These are phyloP conservation scores for Pleurotus platypus DNA, from an alignment of 768 basidiomycete genomes.

Conservation along the genomic window DNA sequence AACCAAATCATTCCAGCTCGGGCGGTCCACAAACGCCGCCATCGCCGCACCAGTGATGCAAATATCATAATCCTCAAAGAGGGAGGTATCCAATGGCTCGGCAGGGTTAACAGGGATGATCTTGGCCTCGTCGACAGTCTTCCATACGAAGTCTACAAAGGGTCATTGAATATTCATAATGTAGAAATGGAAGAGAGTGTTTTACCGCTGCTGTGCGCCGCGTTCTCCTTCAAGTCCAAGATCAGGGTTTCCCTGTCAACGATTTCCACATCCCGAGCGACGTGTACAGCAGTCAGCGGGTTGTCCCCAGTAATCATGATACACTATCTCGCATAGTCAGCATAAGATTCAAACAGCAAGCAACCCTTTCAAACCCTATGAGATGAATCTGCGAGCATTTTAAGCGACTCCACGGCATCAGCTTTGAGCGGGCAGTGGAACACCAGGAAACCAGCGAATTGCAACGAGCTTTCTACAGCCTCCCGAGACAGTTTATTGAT, in stretches of 20 bases:
- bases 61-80: slow-evolving; percentile 90
- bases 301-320: slow-evolving; percentile 99
- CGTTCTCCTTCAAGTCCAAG: slow-evolving; percentile 83
- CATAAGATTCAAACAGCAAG: too few species aligned
- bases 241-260: slow-evolving; percentile 94
- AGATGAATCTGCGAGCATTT: slow-evolving; percentile 94
- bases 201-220: slow-evolving; percentile 65
- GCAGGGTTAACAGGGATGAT: slow-evolving; percentile 82
- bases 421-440: slow-evolving; percentile 97
- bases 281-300: slow-evolving; percentile 93
- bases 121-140: slow-evolving; percentile 88
- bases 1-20: slow-evolving; percentile 78
- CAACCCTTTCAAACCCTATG: slow-evolving; percentile 62
- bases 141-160: slow-evolving; percentile 78
- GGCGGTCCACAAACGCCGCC: slow-evolving; percentile 73
- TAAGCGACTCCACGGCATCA: slow-evolving; percentile 87
- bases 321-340: slow-evolving; percentile 49
- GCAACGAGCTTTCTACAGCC: slow-evolving; percentile 71
- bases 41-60: slow-evolving; percentile 95
- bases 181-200: background rate
- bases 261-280: slow-evolving; percentile 95
- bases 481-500: slow-evolving; percentile 87
- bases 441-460: slow-evolving; percentile 94
- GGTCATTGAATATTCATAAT: background rate
- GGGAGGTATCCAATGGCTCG: slow-evolving; percentile 68